These are phyloP conservation scores for Aphanomyces cochlioides DNA, from an alignment of 352 stramenopile genomes.

Conservation along the genomic window DNA sequence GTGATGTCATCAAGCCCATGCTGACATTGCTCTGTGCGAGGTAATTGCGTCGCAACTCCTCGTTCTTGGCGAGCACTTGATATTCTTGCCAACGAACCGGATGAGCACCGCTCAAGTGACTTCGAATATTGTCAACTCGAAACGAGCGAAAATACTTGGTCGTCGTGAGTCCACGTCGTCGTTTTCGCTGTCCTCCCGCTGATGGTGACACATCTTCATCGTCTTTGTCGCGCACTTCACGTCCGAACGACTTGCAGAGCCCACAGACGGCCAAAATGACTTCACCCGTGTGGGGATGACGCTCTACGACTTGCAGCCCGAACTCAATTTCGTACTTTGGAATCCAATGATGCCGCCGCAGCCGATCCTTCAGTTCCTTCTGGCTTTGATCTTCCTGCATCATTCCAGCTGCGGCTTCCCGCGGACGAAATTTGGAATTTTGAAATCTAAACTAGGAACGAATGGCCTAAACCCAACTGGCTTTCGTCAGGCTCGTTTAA, in stretches of 20 bases:
- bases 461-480: slow-evolving; percentile 23
- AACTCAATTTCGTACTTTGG: slow-evolving; percentile 82
- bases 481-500: not conserved
- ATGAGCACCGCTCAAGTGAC: slow-evolving; percentile 71
- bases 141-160: slow-evolving; percentile 86
- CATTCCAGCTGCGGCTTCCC: not conserved
- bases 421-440: slow-evolving; percentile 10
- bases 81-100: slow-evolving; percentile 73
- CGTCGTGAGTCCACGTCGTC: slow-evolving; percentile 70
- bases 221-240: slow-evolving; percentile 48
- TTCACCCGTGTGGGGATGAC: slow-evolving; percentile 56
- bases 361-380: slow-evolving; percentile 35
- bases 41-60: slow-evolving; percentile 23
- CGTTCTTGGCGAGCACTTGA: slow-evolving; percentile 65
- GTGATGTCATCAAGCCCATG: slow-evolving; percentile 18
- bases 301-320: slow-evolving; percentile 62
- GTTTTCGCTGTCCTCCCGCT: slow-evolving; percentile 62
- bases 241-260: slow-evolving; percentile 80
- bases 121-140: slow-evolving; percentile 83
- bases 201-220: slow-evolving; percentile 47
- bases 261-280: slow-evolving; percentile 79
- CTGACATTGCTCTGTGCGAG: slow-evolving; percentile 18
- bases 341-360: slow-evolving; percentile 73
- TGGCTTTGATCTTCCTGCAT: slow-evolving; percentile 21
- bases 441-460: slow-evolving; percentile 19